A percentile compares a stretch with the other conserved stretches of the same genome.
Conservation (phyloP, 2,329 filamentous ascomycete genomes). For the Penicillium hesseltinei region DNA sequence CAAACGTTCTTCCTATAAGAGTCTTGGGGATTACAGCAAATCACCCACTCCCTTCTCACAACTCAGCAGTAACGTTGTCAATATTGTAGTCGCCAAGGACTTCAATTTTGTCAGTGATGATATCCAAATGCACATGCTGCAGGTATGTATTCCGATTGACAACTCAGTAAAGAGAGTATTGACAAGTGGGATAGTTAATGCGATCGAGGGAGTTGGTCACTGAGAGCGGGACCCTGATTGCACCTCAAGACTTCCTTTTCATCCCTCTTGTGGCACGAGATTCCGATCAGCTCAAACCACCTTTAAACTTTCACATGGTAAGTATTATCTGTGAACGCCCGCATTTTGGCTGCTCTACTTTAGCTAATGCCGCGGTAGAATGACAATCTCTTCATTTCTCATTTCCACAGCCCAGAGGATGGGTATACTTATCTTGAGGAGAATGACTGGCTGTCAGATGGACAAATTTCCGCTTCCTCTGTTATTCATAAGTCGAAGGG, state of each 20-base stretch:
- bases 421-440: conserved; percentile 75
- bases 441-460: conserved; percentile 39
- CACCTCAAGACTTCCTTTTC: conserved; percentile 76
- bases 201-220: conserved; percentile 76
- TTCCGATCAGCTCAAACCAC: conserved; percentile 29
- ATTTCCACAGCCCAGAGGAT: conserved; percentile 72
- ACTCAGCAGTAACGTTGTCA: conserved; percentile 62
- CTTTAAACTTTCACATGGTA: conserved; percentile 45
- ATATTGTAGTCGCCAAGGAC: conserved; percentile 78
- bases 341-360: neutral
- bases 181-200: conserved; percentile 61
- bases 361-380: conserved; percentile 48
- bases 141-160: conserved; percentile 40
- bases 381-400: conserved; percentile 83
- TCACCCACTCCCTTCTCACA: conserved; percentile 28
- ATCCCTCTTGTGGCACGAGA: conserved; percentile 62
- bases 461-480: conserved; percentile 37
- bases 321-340: neutral
- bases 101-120: conserved; percentile 70
- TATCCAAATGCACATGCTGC: conserved; percentile 77
- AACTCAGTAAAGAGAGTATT: conserved; percentile 6
- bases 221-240: conserved; percentile 68
- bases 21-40: conserved; percentile 20
- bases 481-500: conserved; percentile 34
- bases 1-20: conserved; percentile 23